phyloP scores from a whole-genome alignment of 192 early-diverging fungal species.

The Coemansia javaensis region DNA sequence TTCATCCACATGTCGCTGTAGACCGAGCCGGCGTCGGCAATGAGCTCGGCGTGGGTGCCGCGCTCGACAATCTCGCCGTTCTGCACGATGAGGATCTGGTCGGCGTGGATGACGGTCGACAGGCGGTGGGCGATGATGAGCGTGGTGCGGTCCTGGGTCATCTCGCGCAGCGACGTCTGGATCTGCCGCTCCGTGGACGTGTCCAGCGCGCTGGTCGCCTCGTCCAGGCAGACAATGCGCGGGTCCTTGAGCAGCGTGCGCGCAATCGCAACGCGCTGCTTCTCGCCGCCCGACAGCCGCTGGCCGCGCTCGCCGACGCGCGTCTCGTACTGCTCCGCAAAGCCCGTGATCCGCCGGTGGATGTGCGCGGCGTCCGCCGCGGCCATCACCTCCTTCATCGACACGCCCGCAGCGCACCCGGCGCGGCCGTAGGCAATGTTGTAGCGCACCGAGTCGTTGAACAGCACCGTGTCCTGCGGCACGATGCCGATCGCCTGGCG shows the following conservation, averaged over 20 bases:
- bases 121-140: slow-evolving; percentile 84
- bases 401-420: slow-evolving; percentile 46
- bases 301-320: slow-evolving; percentile 88
- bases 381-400: slow-evolving; percentile 61
- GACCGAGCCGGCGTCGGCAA: slow-evolving; percentile 52
- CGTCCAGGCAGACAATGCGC: slow-evolving; percentile 83
- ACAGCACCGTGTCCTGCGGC: slow-evolving; percentile 92
- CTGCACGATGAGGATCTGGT: slow-evolving; percentile 81
- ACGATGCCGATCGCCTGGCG: slow-evolving; percentile 86
- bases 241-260: slow-evolving; percentile 92
- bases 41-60: slow-evolving; percentile 75
- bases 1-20: slow-evolving; percentile 93
- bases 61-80: slow-evolving; percentile 77
- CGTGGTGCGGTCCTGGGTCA: slow-evolving; percentile 80
- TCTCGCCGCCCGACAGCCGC: slow-evolving; percentile 87
- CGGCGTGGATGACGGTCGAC: slow-evolving; percentile 78
- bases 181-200: slow-evolving; percentile 84
- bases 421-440: slow-evolving; percentile 86
- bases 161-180: slow-evolving; percentile 70
- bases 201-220: slow-evolving; percentile 87
- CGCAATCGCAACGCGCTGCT: slow-evolving; percentile 88
- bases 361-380: slow-evolving; percentile 75
- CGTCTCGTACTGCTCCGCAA: slow-evolving; percentile 78
- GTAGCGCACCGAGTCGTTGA: slow-evolving; percentile 92
- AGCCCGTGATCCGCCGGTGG: slow-evolving; percentile 67